These are phyloP conservation scores for Ampelocalamus luodianensis DNA, from an alignment of 176 grass and related monocot genomes.

Conservation along the genomic window DNA sequence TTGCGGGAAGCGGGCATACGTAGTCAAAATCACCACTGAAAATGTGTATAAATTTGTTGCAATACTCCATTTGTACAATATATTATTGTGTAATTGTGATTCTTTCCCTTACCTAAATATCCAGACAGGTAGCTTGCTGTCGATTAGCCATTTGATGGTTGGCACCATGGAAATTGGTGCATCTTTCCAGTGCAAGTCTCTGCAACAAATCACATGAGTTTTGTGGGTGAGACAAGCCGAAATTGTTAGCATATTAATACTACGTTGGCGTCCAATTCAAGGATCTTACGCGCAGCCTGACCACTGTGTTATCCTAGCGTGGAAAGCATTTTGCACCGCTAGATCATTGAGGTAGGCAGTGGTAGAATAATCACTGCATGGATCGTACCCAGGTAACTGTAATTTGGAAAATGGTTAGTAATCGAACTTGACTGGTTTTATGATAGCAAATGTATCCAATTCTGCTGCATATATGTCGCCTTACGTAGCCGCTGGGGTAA, in stretches of 20 bases:
- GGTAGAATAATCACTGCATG: constrained; percentile 30
- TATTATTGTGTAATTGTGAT: neutral
- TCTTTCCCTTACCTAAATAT: constrained; percentile 45
- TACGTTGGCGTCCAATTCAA: neutral
- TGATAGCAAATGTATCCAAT: neutral
- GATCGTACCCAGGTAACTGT: constrained; percentile 17
- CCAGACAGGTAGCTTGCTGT: constrained; percentile 34
- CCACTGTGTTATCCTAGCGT: constrained; percentile 37
- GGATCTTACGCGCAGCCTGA: constrained; percentile 40
- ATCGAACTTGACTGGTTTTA: neutral
- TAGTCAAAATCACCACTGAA: constrained; percentile 55
- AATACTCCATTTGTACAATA: neutral
- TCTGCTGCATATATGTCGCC: neutral
- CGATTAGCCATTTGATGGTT: constrained; percentile 38
- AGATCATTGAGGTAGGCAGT: constrained; percentile 46
- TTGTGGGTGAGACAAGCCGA: neutral
- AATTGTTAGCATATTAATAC: neutral
- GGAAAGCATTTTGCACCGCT: constrained; percentile 44
- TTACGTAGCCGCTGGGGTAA: constrained; percentile 23
- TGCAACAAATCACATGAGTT: neutral
- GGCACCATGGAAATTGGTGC: constrained; percentile 29
- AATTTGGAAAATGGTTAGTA: too few relatives aligned
- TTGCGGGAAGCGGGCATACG: constrained; percentile 49
- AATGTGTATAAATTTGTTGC: neutral
- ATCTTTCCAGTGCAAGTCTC: constrained; percentile 46